Percentiles rank a stretch among this genome's conserved stretches.
Conservation (phyloP, 2,329 filamentous ascomycete species). For the Cryphonectria nitschkei region DNA sequence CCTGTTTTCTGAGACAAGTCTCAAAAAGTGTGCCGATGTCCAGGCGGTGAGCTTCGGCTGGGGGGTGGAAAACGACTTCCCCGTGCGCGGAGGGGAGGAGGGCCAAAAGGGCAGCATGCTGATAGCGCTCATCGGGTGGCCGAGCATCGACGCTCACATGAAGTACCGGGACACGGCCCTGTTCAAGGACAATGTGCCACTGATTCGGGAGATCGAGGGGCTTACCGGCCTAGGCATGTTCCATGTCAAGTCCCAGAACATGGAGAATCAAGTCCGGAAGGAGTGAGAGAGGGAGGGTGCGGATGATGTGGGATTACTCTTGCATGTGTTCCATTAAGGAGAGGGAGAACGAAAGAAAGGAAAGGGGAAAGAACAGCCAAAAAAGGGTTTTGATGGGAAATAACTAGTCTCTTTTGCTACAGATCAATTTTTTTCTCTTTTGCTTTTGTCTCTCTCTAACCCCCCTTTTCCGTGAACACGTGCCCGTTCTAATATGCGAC, state of each 20-base stretch:
- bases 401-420: not conserved
- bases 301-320: not conserved
- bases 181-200: slow-evolving; percentile 40
- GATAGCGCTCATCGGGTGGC: slow-evolving; percentile 42
- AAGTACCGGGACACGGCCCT: slow-evolving; percentile 40
- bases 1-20: slow-evolving; percentile 28
- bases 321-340: too few species aligned
- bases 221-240: slow-evolving; percentile 31
- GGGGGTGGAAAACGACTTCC: slow-evolving; percentile 40
- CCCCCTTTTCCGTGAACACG: not conserved
- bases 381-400: not conserved
- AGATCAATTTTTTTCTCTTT: too few species aligned
- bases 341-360: too few species aligned
- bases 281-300: not conserved
- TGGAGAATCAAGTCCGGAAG: slow-evolving; percentile 19
- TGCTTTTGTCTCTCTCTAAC: too few species aligned
- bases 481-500: not conserved
- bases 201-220: slow-evolving; percentile 34
- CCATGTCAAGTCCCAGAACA: slow-evolving; percentile 30
- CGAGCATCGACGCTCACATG: slow-evolving; percentile 43
- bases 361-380: too few species aligned
- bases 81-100: slow-evolving; percentile 36
- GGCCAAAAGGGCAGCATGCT: slow-evolving; percentile 35
- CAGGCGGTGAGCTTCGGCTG: slow-evolving; percentile 33
- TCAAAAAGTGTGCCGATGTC: slow-evolving; percentile 23